phyloP scores from a whole-genome alignment of 192 early-diverging fungal species.

The Backusella tuberculispora region DNA sequence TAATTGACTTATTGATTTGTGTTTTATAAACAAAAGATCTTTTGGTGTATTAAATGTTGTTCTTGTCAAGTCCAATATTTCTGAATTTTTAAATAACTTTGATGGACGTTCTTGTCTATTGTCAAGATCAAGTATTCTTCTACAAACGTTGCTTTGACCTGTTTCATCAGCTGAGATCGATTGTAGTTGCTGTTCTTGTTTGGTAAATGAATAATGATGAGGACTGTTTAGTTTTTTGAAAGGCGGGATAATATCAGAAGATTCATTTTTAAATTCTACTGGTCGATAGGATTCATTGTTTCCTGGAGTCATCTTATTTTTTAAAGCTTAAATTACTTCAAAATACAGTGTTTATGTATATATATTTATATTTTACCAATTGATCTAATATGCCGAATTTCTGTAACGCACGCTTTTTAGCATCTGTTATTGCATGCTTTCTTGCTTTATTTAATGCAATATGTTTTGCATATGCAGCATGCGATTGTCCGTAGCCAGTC shows the following conservation, averaged over 20 bases:
- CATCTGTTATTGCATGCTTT: conserved; percentile 93
- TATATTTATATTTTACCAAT: conserved; percentile 71
- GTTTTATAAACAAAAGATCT: background rate
- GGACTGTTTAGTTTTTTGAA: background rate
- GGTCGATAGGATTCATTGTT: background rate
- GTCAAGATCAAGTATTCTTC: no score
- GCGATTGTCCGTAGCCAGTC: conserved; percentile 83
- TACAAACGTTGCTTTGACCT: no score
- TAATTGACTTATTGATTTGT: background rate
- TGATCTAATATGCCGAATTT: conserved; percentile 86
- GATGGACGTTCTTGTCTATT: no score
- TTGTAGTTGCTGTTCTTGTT: no score
- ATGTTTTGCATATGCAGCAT: conserved; percentile 77
- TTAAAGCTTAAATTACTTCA: background rate
- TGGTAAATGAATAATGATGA: no score
- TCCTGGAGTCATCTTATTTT: background rate
- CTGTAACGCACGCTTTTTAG: conserved; percentile 82
- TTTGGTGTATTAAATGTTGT: background rate
- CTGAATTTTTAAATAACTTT: background rate
- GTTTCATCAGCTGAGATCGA: no score
- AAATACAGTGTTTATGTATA: conserved; percentile 56
- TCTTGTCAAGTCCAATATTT: background rate
- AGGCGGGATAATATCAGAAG: background rate
- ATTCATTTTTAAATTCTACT: background rate
- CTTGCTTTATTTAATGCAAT: conserved; percentile 87